Evolutionary conservation across 129 eudicot genomes (phyloP), one percentile per base, ranked within the genome.

Genomic region (Centaurea solstitialis): DNA sequence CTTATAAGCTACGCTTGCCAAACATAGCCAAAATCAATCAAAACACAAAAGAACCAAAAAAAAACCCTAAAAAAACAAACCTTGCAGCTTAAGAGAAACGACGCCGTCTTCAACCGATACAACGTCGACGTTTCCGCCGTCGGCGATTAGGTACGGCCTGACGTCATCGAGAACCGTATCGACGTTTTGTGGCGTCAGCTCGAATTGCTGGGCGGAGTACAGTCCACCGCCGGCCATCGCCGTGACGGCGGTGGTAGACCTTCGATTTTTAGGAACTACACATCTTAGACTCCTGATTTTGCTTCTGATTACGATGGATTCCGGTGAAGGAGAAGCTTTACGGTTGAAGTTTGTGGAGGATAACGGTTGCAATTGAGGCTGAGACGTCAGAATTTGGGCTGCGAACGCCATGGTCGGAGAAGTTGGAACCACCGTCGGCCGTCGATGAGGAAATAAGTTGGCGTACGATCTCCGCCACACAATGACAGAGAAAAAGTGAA

Each of bases 121-220:
- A 79, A 94, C 98, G 33, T 92, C 96, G 6, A 92, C 98, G 41
- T 94, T 87, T 20, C 98, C 98, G 17, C 98, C 98, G 28, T 94
- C 98, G 38, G 98, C 80, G 8, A 94, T 91, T 53, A 94, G 89
- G 86, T 94, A 94, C 11, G 98, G 98, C 82, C 98, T 71, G 13
- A 94, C 98, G 80, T 90, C 93, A 47, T 94, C 98, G 33, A 94
- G 93, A 84, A 94, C 97, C 17, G 86, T 83, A 50, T 94, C 96
- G 6, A 92, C 97, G 91, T 94, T 94, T 75, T 92, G 76, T 1
- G 79, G 75, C 1, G 88, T 92, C 28, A 94, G 97, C 81, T 94
- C 94, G 13, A 90, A 85, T 72, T 87, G 88, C 81, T 87, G 82
- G 38, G 98, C 89, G 7, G 96, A 90, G 86, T 94, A 94, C 0